Evolutionary conservation across 495 filamentous ascomycete genomes (phyloP).

Genomic region (Aspergillus ellipticus): DNA sequence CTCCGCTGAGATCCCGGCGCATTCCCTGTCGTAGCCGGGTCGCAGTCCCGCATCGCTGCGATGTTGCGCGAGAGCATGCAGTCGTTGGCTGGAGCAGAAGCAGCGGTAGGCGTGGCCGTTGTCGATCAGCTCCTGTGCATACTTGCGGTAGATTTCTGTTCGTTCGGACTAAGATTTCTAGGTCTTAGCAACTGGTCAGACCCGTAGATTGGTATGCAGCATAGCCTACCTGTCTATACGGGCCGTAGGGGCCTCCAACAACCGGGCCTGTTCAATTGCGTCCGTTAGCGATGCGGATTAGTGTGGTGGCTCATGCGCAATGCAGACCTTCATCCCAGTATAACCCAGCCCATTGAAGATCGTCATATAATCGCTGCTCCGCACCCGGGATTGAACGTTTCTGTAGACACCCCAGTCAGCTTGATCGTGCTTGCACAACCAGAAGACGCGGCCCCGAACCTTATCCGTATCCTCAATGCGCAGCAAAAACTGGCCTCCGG

Average conservation of each 20-base stretch:
- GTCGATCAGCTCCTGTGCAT: constrained; percentile 66
- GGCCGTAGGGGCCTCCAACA: constrained; percentile 72
- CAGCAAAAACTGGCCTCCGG: constrained; percentile 88
- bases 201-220: no score
- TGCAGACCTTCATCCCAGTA: constrained; percentile 84
- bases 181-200: background rate
- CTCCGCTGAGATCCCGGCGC: constrained; percentile 57
- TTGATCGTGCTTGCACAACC: background rate
- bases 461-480: constrained; percentile 95
- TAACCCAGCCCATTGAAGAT: constrained; percentile 84
- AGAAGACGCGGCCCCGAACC: constrained; percentile 48
- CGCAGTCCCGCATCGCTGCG: constrained; percentile 56
- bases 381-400: constrained; percentile 76
- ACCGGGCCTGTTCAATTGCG: constrained; percentile 58
- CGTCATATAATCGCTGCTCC: constrained; percentile 68
- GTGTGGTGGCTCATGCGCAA: background rate
- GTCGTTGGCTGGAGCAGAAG: constrained; percentile 76
- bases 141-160: constrained; percentile 64
- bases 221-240: constrained; percentile 72
- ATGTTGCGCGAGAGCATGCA: constrained; percentile 58
- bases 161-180: constrained; percentile 71
- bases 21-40: constrained; percentile 75
- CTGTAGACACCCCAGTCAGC: constrained; percentile 32
- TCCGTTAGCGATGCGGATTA: constrained; percentile 5
- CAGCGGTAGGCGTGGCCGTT: constrained; percentile 82